phyloP scores from a whole-genome alignment of 768 basidiomycete genomes.

The Sporobolomyces roseus region DNA sequence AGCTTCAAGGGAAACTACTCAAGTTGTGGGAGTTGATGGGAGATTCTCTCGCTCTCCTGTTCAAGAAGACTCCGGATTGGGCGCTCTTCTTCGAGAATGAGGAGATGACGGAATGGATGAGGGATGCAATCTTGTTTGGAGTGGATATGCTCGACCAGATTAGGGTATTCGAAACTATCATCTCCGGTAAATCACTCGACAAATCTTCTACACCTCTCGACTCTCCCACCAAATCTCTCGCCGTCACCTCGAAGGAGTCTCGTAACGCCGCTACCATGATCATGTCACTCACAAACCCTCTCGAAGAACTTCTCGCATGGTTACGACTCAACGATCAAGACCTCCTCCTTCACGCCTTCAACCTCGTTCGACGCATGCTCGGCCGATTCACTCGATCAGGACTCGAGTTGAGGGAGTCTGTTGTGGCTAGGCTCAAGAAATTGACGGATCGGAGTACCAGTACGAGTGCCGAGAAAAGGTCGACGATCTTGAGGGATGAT shows the following conservation, averaged over 20 bases:
- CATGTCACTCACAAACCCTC: slow-evolving; percentile 67
- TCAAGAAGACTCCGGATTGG: slow-evolving; percentile 79
- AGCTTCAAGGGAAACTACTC: slow-evolving; percentile 52
- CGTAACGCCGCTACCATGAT: slow-evolving; percentile 66
- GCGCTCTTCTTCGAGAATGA: slow-evolving; percentile 70
- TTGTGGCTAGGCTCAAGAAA: slow-evolving; percentile 18
- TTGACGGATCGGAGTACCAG: slow-evolving; percentile 18
- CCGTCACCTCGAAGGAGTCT: slow-evolving; percentile 54
- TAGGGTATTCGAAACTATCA: slow-evolving; percentile 69
- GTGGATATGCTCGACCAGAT: slow-evolving; percentile 78
- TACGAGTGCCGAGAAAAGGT: slow-evolving; percentile 3
- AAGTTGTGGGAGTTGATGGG: slow-evolving; percentile 82
- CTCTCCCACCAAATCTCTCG: slow-evolving; percentile 34
- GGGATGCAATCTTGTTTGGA: slow-evolving; percentile 91
- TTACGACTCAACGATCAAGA: slow-evolving; percentile 88
- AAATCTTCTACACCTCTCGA: slow-evolving; percentile 34
- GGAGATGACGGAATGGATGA: slow-evolving; percentile 95
- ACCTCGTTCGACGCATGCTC: slow-evolving; percentile 73
- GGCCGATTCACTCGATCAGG: slow-evolving; percentile 63
- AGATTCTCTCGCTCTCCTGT: slow-evolving; percentile 72
- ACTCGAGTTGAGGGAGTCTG: slow-evolving; percentile 24
- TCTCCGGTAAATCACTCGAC: slow-evolving; percentile 43
- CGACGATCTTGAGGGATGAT: slow-evolving; percentile 34
- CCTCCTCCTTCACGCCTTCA: slow-evolving; percentile 79
- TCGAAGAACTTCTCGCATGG: slow-evolving; percentile 79